Evolutionary conservation across 345 rosid species (phyloP).

Genomic region (Populus pruinosa): DNA sequence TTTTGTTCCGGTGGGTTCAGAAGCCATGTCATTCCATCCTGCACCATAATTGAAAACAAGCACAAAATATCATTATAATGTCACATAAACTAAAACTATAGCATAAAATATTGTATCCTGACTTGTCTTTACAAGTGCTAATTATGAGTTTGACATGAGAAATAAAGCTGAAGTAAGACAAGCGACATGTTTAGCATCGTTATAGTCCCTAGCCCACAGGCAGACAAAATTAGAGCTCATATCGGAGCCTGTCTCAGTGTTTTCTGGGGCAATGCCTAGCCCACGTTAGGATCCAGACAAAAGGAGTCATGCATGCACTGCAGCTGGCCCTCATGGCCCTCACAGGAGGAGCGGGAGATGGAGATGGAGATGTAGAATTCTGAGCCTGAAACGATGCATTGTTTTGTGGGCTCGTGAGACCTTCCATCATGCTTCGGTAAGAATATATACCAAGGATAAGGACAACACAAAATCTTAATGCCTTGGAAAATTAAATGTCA

Average conservation of each 20-base stretch:
- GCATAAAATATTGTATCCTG: too few species aligned
- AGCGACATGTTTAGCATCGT: too few species aligned
- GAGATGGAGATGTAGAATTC: neutral
- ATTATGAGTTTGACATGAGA: too few species aligned
- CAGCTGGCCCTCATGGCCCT: neutral
- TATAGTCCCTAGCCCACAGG: too few species aligned
- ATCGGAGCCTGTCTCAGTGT: too few species aligned
- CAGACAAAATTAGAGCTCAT: too few species aligned
- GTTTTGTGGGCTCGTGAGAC: constrained; percentile 1
- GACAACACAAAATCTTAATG: neutral
- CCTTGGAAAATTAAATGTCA: neutral
- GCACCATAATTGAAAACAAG: constrained; percentile 4
- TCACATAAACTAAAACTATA: too few species aligned
- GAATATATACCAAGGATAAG: neutral
- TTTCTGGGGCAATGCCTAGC: neutral
- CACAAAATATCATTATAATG: too few species aligned
- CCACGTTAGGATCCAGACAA: constrained; percentile 12
- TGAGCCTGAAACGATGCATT: constrained; percentile 3
- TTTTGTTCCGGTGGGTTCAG: constrained; percentile 76
- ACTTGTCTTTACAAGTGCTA: too few species aligned
- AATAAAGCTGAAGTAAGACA: too few species aligned
- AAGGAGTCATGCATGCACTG: constrained; percentile 12
- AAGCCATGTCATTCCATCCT: constrained; percentile 97
- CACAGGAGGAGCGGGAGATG: neutral
- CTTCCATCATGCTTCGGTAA: neutral